Percentiles rank a stretch among this genome's conserved stretches.
Conservation (phyloP, 1,284 basidiomycete species). For the Leccinum huronense region DNA sequence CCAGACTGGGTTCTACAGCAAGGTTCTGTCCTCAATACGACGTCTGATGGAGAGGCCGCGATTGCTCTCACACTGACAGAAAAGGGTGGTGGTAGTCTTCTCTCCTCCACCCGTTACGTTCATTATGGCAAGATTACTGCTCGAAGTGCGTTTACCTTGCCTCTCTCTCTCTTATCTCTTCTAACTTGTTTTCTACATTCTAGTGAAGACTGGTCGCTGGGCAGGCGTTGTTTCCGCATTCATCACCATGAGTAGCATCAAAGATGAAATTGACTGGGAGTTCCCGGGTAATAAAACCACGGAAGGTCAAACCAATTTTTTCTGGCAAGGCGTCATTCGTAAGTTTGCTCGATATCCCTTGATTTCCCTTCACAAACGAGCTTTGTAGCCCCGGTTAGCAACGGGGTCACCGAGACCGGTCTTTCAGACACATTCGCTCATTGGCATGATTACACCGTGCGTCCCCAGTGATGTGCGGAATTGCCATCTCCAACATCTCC, state of each 20-base stretch:
- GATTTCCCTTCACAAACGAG: not conserved
- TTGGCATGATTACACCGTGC: slow-evolving; percentile 75
- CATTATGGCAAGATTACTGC: slow-evolving; percentile 80
- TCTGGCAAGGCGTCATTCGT: slow-evolving; percentile 77
- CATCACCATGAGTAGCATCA: slow-evolving; percentile 82
- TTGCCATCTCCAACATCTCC: not conserved
- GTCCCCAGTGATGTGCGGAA: slow-evolving; percentile 23
- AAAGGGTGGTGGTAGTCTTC: slow-evolving; percentile 67
- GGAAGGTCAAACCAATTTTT: slow-evolving; percentile 73
- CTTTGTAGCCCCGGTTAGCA: slow-evolving; percentile 39
- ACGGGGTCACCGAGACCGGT: slow-evolving; percentile 47
- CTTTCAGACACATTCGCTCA: slow-evolving; percentile 62
- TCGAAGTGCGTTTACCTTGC: slow-evolving; percentile 44
- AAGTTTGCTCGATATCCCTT: slow-evolving; percentile 31
- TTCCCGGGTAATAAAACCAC: slow-evolving; percentile 63
- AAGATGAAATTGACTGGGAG: slow-evolving; percentile 89
- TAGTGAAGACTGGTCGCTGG: slow-evolving; percentile 72
- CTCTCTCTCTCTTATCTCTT: not conserved
- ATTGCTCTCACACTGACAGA: slow-evolving; percentile 66
- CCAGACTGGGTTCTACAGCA: slow-evolving; percentile 71
- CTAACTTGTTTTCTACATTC: slow-evolving; percentile 25
- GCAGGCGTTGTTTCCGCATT: slow-evolving; percentile 78
- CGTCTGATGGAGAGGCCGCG: slow-evolving; percentile 60
- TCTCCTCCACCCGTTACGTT: slow-evolving; percentile 78
- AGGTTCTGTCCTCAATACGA: slow-evolving; percentile 63